These are phyloP conservation scores for Malassezia restricta DNA, from an alignment of 1,284 basidiomycete genomes.

Conservation along the genomic window DNA sequence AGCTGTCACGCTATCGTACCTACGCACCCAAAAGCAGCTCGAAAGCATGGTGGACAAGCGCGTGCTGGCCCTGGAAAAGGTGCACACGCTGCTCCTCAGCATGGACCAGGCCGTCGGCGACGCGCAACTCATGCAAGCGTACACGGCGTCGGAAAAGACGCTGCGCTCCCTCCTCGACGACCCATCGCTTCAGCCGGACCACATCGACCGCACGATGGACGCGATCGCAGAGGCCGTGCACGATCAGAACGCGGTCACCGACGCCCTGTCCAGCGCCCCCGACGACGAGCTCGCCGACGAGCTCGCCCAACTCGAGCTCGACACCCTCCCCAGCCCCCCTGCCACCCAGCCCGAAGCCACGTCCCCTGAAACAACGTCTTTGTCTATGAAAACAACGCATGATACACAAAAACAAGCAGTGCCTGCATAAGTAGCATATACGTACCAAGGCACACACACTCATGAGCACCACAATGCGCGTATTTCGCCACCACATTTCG, in stretches of 20 bases:
- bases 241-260: constrained; percentile 61
- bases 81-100: constrained; percentile 63
- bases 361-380: background rate
- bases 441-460: constrained; percentile 1
- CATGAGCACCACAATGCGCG: constrained; percentile 57
- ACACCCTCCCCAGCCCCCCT: background rate
- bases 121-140: constrained; percentile 76
- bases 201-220: constrained; percentile 73
- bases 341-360: constrained; percentile 1
- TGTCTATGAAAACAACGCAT: constrained; percentile 2
- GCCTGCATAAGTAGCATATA: background rate
- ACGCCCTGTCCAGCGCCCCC: background rate
- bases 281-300: constrained; percentile 43
- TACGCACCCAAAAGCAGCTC: constrained; percentile 66
- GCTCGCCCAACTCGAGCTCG: constrained; percentile 17
- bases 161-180: constrained; percentile 64
- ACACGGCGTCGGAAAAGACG: constrained; percentile 66
- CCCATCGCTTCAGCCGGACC: constrained; percentile 63
- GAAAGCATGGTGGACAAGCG: constrained; percentile 67
- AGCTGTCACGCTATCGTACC: constrained; percentile 59
- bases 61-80: constrained; percentile 59
- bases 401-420: constrained; percentile 5
- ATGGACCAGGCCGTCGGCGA: constrained; percentile 80
- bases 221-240: constrained; percentile 68
- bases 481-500: constrained; percentile 81